Evolutionary conservation across 2,329 filamentous ascomycete species (phyloP).

Genomic region (Didymella keratinophila): DNA sequence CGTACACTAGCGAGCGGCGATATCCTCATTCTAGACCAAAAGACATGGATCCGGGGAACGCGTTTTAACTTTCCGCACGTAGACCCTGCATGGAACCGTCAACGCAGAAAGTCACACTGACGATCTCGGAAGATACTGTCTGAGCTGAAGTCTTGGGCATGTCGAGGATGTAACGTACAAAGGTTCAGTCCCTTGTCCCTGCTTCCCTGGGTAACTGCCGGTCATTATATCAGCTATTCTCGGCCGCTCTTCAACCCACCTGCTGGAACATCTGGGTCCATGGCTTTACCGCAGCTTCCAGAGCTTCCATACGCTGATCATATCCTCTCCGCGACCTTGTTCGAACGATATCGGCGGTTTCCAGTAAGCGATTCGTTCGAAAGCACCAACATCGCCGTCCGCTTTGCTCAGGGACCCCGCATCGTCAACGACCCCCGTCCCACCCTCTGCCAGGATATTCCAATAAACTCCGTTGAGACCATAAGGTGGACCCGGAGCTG

Average conservation of each 20-base stretch:
- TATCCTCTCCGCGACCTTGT: constrained; percentile 26
- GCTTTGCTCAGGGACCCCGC: constrained; percentile 16
- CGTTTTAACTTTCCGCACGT: constrained; percentile 3
- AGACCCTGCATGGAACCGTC: constrained; percentile 6
- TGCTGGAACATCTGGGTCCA: neutral
- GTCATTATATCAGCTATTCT: neutral
- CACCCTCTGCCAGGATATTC: constrained; percentile 24
- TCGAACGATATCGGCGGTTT: constrained; percentile 29
- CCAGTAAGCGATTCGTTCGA: constrained; percentile 24
- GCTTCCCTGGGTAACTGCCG: constrained; percentile 6
- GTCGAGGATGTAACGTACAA: constrained; percentile 10
- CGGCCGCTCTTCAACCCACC: neutral
- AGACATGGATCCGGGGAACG: constrained; percentile 7
- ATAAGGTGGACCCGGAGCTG: constrained; percentile 74
- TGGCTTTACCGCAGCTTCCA: constrained; percentile 21
- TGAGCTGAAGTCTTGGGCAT: neutral
- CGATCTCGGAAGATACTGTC: constrained; percentile 9
- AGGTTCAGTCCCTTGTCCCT: constrained; percentile 15
- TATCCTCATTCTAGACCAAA: constrained; percentile 7
- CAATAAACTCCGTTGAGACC: constrained; percentile 60
- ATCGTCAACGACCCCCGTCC: constrained; percentile 21
- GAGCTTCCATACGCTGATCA: constrained; percentile 30
- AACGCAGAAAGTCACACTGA: constrained; percentile 8
- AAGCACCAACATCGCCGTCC: constrained; percentile 15
- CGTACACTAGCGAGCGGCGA: constrained; percentile 7